Conservation (phyloP, 2,329 filamentous ascomycete genomes). For the Colletotrichum tabaci region DNA sequence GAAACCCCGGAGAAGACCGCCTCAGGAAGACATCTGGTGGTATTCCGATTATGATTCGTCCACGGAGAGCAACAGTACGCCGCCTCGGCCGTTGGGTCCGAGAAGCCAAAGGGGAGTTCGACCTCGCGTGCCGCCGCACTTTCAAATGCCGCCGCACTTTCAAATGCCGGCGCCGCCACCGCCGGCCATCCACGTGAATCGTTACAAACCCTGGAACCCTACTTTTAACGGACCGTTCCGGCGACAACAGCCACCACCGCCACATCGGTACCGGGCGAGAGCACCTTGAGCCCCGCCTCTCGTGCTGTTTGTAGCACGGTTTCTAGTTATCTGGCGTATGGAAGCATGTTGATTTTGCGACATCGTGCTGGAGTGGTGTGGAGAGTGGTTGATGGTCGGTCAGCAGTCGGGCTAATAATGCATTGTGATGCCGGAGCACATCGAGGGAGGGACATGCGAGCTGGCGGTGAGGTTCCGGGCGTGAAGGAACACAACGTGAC, state of each 20-base stretch:
- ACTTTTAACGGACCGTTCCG: not conserved
- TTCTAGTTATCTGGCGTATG: not conserved
- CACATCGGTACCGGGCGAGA: slow-evolving; percentile 1
- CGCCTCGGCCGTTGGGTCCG: not conserved
- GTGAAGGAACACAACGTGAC: not conserved
- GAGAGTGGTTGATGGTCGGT: not conserved
- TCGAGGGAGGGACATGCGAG: too few species aligned
- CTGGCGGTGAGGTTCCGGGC: not conserved
- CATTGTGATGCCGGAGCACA: too few species aligned
- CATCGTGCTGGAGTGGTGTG: accelerated
- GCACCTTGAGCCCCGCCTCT: not conserved
- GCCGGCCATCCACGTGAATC: slow-evolving; percentile 11
- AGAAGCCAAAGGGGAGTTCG: not conserved
- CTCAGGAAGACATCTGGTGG: accelerated
- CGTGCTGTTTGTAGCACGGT: not conserved
- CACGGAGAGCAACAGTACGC: not conserved
- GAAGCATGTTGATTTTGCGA: too few species aligned
- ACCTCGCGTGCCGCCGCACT: too few species aligned
- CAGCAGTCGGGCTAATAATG: too few species aligned
- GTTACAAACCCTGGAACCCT: not conserved
- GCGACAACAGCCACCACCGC: slow-evolving; percentile 1
- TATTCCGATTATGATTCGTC: slow-evolving; percentile 18
- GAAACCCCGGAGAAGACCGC: not conserved
- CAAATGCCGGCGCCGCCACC: not conserved
- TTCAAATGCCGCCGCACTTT: not conserved